Base-by-base conservation (phyloP, 495 filamentous ascomycete genomes). In the Aspergillus egyptiacus region DNA sequence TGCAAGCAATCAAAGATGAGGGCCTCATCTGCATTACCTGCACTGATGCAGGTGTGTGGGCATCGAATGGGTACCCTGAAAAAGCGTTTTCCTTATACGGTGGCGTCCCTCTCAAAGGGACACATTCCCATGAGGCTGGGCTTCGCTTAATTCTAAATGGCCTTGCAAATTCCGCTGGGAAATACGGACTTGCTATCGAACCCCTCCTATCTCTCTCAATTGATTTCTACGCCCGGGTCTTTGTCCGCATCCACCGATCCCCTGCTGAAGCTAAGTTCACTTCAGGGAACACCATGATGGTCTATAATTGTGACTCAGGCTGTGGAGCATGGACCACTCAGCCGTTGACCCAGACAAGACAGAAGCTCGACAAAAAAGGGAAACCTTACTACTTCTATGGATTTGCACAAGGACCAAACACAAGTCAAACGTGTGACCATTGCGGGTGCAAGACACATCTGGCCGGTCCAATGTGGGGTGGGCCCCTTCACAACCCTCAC, bases 21-120 rank as follows among this genome's bases (percentile, higher is more conserved):
- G 93, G 94, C 14, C 73, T 99, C 11, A 77, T 99, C 6, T 96
- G 91, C 64, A 83, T 97, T 15, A 99, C 93, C 6, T 97, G 93
- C 66, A 99, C 93, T 0, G 93, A 99, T 69, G 87, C 91, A 5
- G 87, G 83, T 10, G 86, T 97, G 11, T 97, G 87, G 77, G 93
- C 93, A 0, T 97, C 93, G 0, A 83, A 83, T 33, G 88, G 91
- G 20, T 97, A 96, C 59, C 81, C 84, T 0, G 93, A 99, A 62
- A 99, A 99, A 67, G 79, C 86, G 11, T 97, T 83, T 60, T 78
- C 91, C 0, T 74, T 95, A 15, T 99, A 99, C 58, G 93, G 94
- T 9, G 93, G 93, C 14, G 64, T 87, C 11, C 89, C 94, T 0
- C 66, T 88, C 23, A 96, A 93, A 66, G 89, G 89, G 2, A 66